Evolutionary conservation across 768 basidiomycete genomes (phyloP), one percentile per base, ranked within the genome.

Genomic region (Russula sp.): DNA sequence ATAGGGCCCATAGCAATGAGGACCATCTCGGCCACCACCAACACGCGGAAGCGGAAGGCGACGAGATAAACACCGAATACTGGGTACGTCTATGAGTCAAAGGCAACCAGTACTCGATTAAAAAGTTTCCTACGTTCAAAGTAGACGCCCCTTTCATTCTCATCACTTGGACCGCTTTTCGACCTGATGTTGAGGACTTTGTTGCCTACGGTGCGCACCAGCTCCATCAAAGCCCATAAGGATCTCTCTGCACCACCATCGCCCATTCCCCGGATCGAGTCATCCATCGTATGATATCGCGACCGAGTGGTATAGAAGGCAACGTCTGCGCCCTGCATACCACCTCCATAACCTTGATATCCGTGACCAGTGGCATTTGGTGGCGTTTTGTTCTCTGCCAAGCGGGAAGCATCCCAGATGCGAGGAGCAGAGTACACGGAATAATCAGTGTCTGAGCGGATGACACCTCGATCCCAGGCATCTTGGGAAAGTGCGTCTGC

Each of bases 201-300:
- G 7, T 78, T 52, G 8, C 85, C 88, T 0, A 84, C 82, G 3
- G 78, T 82, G 55, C 77, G 73, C 0, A 84, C 76, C 1, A 79
- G 77, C 65, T 92, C 88, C 82, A 93, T 82, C 86, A 91, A 89
- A 3, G 84, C 79, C 89, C 90, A 93, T 9, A 94, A 74, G 8
- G 86, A 75, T 40, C 75, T 79, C 66, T 79, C 77, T 13, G 79
- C 77, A 0, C 85, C 86, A 2, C 76, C 71, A 35, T 79, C 50
- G 1, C 72, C 73, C 68, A 78, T 84, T 55, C 81, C 81, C 7
- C 86, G 77, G 49, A 91, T 78, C 1, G 84, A 79, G 69, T 93
- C 91, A 47, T 82, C 82, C 69, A 80, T 81, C 0, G 91, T 92
- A 71, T 94, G 91, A 67, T 93, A 93, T 64, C 78, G 80, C 64